Base-by-base conservation (phyloP, 2,329 filamentous ascomycete genomes). In the Parascedosporium putredinis region DNA sequence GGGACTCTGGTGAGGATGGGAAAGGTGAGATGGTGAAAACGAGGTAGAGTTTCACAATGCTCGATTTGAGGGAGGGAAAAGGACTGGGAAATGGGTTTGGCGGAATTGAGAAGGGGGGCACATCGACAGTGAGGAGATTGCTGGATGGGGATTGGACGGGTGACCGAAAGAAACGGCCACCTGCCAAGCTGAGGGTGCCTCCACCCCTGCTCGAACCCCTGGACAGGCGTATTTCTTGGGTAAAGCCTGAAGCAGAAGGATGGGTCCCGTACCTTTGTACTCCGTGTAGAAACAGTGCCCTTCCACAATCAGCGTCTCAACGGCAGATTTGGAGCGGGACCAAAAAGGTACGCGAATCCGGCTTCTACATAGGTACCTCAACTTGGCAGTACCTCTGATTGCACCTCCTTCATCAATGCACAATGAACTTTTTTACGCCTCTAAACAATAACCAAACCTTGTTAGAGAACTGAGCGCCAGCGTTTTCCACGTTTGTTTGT, bases 41-140 rank as follows among this genome's bases (percentile, higher is more conserved):
- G 55, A 60, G 54, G 57, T 55, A 57, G 58, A 59, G 57, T 56
- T 54, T 55, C 58, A 57, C 57, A 59, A 61, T 57, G 58, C 57
- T 58, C 52, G 55, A 56, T 58, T 55, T 53, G 31, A 42, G 56
- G 54, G 56, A 55, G 55, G 51, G 51, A 53, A 54, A 52, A 53
- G 51, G 53, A 57, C 52, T 49, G 50, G 50, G 54, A 51, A 55
- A 50, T 51, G 51, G 51, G 51, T 20, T 42, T 20, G 38, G 23
- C n/a, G n/a, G n/a, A n/a, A n/a, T n/a, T n/a, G n/a, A 42, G 16
- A 20, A 20, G 38, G 38, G 38, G 38, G 38, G 38, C 18, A 12
- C 18, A 38, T n/a, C n/a, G n/a, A n/a, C n/a, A n/a, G n/a, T n/a
- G 34, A 49, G 34, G 47, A 38, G 16, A 31, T 42, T 49, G 27